Conservation (phyloP, 768 basidiomycete species). For the Boletellus ananas region DNA sequence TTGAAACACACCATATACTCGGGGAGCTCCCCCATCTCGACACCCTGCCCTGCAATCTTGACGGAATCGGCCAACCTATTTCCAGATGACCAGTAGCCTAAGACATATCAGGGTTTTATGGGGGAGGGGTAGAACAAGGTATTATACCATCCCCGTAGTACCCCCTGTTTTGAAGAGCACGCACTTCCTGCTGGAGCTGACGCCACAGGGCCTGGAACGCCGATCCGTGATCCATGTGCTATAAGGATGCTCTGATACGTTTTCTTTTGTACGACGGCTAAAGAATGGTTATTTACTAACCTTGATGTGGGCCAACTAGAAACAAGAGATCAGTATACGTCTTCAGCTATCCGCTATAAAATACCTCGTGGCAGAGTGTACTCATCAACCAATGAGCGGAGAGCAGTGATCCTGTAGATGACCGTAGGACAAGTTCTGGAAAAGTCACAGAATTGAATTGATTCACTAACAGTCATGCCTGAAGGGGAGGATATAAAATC, state of each 20-base stretch:
- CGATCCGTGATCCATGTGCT: slow-evolving; percentile 82
- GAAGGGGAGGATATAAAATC: background rate
- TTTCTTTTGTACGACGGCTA: background rate
- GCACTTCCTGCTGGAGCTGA: slow-evolving; percentile 60
- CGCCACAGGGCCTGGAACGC: slow-evolving; percentile 75
- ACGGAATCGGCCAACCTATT: slow-evolving; percentile 64
- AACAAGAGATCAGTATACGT: slow-evolving; percentile 4
- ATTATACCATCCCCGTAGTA: slow-evolving; percentile 78
- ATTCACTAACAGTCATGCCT: background rate
- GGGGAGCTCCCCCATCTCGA: slow-evolving; percentile 58
- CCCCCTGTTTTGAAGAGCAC: slow-evolving; percentile 64
- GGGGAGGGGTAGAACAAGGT: background rate
- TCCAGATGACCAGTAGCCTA: slow-evolving; percentile 84
- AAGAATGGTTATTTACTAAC: slow-evolving; percentile 32
- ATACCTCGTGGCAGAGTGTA: slow-evolving; percentile 80
- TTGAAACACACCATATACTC: slow-evolving; percentile 61
- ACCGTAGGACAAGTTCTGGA: slow-evolving; percentile 71
- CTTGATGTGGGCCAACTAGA: slow-evolving; percentile 79
- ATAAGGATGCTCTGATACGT: background rate
- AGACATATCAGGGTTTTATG: slow-evolving; percentile 6
- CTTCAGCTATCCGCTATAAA: slow-evolving; percentile 6
- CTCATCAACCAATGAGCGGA: slow-evolving; percentile 69
- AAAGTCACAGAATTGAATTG: background rate
- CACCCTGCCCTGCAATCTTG: slow-evolving; percentile 46
- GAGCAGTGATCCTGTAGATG: slow-evolving; percentile 55